These are phyloP conservation scores for Holtermanniella nyarrowii DNA, from an alignment of 768 basidiomycete species.

Conservation along the genomic window DNA sequence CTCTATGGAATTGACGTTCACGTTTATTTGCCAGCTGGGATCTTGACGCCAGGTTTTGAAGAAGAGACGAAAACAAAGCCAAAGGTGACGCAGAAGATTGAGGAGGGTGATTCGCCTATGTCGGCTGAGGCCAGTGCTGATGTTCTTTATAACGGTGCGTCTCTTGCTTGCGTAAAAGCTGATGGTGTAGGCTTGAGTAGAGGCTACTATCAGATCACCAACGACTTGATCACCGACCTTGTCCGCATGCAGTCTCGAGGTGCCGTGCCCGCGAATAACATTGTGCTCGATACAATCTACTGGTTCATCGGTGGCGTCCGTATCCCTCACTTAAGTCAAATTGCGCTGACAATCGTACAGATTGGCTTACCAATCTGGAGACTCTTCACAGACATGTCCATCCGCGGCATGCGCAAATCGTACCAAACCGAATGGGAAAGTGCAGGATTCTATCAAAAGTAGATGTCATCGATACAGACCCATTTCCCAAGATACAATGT, in stretches of 20 bases:
- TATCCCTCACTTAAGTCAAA: conserved; percentile 5
- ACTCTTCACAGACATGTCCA: conserved; percentile 24
- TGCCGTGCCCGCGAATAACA: conserved; percentile 52
- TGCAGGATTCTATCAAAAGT: neutral
- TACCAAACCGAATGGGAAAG: neutral
- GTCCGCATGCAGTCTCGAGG: conserved; percentile 63
- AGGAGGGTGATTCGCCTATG: conserved; percentile 57
- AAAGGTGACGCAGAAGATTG: conserved; percentile 60
- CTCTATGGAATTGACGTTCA: conserved; percentile 66
- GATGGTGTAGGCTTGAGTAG: conserved; percentile 52
- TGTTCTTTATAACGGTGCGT: conserved; percentile 52
- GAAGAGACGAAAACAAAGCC: conserved; percentile 72
- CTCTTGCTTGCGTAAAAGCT: neutral
- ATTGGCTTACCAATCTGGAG: conserved; percentile 39
- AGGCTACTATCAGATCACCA: conserved; percentile 64
- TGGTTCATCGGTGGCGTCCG: conserved; percentile 46
- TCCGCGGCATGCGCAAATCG: neutral
- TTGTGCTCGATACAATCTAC: conserved; percentile 50
- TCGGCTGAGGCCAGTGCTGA: conserved; percentile 57
- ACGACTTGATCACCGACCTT: conserved; percentile 56
- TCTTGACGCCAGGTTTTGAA: conserved; percentile 64
- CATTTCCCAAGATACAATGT: no score
- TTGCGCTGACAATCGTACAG: conserved; percentile 8
- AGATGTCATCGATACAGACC: neutral
- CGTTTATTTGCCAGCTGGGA: conserved; percentile 72